These are phyloP conservation scores for Ophiostoma fasciatum DNA, from an alignment of 2,329 filamentous ascomycete species.

Conservation along the genomic window DNA sequence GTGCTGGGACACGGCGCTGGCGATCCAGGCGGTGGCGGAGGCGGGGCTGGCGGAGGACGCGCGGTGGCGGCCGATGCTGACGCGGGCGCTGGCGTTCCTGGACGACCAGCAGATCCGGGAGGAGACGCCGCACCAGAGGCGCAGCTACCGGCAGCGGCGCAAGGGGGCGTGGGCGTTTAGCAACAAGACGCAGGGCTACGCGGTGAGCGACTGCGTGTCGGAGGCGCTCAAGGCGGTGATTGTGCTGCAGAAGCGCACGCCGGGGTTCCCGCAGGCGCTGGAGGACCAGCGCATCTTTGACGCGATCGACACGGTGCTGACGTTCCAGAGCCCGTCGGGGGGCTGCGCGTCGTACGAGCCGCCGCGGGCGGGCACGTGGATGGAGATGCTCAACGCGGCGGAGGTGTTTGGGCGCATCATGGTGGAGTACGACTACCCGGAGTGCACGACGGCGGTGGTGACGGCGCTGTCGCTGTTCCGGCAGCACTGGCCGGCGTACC, in stretches of 20 bases:
- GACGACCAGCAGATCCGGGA: conserved; percentile 85
- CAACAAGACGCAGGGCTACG: conserved; percentile 83
- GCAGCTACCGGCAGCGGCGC: conserved; percentile 76
- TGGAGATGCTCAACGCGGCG: conserved; percentile 85
- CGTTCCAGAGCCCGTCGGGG: conserved; percentile 78
- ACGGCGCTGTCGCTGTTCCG: conserved; percentile 75
- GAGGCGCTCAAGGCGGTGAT: conserved; percentile 82
- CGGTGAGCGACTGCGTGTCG: conserved; percentile 85
- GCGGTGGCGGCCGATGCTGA: conserved; percentile 70
- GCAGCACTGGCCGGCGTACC: conserved; percentile 68
- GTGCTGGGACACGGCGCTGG: conserved; percentile 88
- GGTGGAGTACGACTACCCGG: conserved; percentile 96
- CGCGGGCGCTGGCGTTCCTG: conserved; percentile 68
- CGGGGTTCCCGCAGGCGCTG: conserved; percentile 59
- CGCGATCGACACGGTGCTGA: conserved; percentile 76
- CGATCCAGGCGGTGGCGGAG: conserved; percentile 68
- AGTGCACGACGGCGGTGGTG: conserved; percentile 91
- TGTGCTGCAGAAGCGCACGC: conserved; percentile 60
- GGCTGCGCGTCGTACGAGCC: conserved; percentile 86
- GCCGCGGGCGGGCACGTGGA: conserved; percentile 57
- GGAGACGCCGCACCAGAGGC: conserved; percentile 59
- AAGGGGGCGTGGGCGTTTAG: conserved; percentile 97
- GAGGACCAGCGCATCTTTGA: conserved; percentile 69
- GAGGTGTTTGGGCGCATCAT: conserved; percentile 96
- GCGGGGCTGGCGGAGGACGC: conserved; percentile 63